Percentiles rank a stretch among this genome's conserved stretches.
Conservation (phyloP, 768 basidiomycete species). For the Amanita molliuscula region DNA sequence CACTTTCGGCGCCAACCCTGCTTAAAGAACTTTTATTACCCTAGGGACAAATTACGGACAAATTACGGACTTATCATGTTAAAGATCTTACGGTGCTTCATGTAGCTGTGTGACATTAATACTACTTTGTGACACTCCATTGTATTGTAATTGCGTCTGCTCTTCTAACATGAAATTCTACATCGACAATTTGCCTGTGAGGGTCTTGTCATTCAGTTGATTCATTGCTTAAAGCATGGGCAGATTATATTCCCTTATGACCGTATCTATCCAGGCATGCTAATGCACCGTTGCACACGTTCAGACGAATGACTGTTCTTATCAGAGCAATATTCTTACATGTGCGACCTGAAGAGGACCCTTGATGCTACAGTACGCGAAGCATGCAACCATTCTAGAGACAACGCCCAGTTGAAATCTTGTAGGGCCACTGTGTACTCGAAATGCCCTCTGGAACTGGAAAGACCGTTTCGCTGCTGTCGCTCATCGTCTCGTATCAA, state of each 20-base stretch:
- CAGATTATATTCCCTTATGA: conserved; percentile 90
- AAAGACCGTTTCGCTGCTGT: conserved; percentile 93
- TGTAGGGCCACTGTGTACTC: conserved; percentile 94
- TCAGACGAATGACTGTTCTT: neutral
- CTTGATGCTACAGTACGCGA: conserved; percentile 77
- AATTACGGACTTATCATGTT: neutral
- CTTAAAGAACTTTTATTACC: neutral
- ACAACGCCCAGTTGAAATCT: neutral
- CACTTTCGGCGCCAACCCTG: conserved; percentile 19
- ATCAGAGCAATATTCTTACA: conserved; percentile 96
- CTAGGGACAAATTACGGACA: neutral
- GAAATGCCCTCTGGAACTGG: conserved; percentile 99
- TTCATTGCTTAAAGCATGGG: conserved; percentile 4
- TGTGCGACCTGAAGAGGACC: conserved; percentile 96
- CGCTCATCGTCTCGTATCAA: conserved; percentile 95
- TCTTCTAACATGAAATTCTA: conserved; percentile 58
- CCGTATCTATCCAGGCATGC: conserved; percentile 85
- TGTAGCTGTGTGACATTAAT: neutral
- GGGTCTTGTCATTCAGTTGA: conserved; percentile 9
- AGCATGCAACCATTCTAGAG: neutral
- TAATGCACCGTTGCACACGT: conserved; percentile 4
- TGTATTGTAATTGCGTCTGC: neutral
- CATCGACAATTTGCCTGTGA: conserved; percentile 73
- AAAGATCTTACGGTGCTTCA: neutral
- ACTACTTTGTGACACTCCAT: neutral